Percentiles rank a stretch among this genome's conserved stretches.
Evolutionary conservation across 108 stramenopile genomes (phyloP).

Genomic region (Skeletonema menzelii): DNA sequence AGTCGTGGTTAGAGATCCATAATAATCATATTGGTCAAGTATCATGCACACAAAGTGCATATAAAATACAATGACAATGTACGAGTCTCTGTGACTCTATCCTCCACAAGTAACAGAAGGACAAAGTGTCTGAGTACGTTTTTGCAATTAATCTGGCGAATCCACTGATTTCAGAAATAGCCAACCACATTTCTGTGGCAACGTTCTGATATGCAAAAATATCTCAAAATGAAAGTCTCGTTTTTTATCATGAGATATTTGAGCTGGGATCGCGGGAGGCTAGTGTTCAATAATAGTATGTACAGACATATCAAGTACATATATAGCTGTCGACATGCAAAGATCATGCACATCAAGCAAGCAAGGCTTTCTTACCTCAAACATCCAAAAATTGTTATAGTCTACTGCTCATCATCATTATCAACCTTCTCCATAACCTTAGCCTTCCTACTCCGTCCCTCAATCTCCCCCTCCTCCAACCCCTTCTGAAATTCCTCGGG

Average conservation of each 20-base stretch:
- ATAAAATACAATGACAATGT: slow-evolving; percentile 19
- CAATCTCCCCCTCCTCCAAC: slow-evolving; percentile 69
- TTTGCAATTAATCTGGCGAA: slow-evolving; percentile 8
- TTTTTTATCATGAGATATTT: background rate
- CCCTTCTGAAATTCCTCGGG: slow-evolving; percentile 86
- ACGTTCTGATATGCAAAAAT: background rate
- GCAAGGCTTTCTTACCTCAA: background rate
- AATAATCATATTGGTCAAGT: no score
- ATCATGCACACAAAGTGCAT: no score
- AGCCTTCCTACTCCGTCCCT: slow-evolving; percentile 67
- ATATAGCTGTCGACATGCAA: background rate
- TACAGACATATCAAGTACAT: background rate
- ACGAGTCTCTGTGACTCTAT: slow-evolving; percentile 49
- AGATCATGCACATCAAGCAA: background rate
- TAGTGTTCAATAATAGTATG: no score
- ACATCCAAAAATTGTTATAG: no score
- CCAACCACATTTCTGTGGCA: background rate
- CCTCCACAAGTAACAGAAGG: slow-evolving; percentile 23
- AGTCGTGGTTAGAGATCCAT: background rate
- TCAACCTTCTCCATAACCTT: slow-evolving; percentile 59
- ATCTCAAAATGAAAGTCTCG: background rate
- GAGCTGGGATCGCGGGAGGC: background rate
- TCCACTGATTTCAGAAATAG: background rate
- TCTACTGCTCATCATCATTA: slow-evolving; percentile 38
- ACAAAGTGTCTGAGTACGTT: slow-evolving; percentile 50